These are phyloP conservation scores for Botrytis fabae DNA, from an alignment of 2,329 filamentous ascomycete species.

Conservation along the genomic window DNA sequence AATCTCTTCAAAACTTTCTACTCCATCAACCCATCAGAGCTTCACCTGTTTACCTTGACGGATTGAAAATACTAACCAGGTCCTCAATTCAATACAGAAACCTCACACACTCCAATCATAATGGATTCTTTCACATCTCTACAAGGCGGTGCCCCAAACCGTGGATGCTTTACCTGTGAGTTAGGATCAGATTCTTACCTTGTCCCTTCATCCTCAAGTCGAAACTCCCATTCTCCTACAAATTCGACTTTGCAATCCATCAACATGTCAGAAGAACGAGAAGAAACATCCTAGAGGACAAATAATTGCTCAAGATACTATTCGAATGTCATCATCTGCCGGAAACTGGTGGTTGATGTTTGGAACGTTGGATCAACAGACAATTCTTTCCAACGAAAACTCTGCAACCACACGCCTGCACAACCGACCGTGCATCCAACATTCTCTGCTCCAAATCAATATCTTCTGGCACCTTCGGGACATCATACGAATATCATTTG, in stretches of 20 bases:
- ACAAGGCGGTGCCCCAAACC: conserved; percentile 38
- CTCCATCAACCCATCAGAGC: not conserved
- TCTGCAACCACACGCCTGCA: not conserved
- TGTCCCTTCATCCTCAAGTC: conserved; percentile 27
- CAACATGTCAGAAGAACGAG: not conserved
- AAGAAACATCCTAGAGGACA: not conserved
- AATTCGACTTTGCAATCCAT: not conserved
- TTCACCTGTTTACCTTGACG: not conserved
- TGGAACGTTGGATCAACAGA: not conserved
- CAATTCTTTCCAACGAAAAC: not conserved
- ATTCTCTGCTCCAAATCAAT: not conserved
- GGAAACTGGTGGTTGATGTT: not conserved
- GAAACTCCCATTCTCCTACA: not conserved
- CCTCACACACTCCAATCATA: conserved; percentile 26
- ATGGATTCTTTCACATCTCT: conserved; percentile 38
- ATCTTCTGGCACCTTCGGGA: not conserved
- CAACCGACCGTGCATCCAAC: not conserved
- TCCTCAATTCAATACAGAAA: conserved; percentile 25
- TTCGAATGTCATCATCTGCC: not conserved
- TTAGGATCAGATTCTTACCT: conserved; percentile 30
- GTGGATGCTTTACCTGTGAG: conserved; percentile 55
- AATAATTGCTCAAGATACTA: not conserved
- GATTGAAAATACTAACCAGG: conserved; percentile 18
- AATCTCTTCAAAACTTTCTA: conserved; percentile 13
- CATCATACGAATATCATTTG: not conserved